A percentile compares a stretch with the other conserved stretches of the same genome.
Evolutionary conservation across 441 rosid genomes (phyloP).

Genomic region (Manihot esculenta): DNA sequence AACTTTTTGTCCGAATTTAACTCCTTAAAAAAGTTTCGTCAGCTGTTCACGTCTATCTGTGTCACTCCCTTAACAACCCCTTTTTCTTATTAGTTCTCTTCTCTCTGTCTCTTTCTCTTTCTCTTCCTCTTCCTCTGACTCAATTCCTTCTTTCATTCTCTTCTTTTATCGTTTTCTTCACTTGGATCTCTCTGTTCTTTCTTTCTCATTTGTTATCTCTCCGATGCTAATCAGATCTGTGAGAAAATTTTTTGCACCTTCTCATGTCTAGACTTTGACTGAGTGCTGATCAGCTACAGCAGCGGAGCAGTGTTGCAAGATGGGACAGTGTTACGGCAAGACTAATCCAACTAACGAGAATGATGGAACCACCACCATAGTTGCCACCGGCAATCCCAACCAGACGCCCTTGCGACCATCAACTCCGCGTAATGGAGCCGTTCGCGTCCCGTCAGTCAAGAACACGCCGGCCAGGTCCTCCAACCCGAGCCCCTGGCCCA

Average conservation of each 20-base stretch:
- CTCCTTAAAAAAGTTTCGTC: not conserved
- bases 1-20: not conserved
- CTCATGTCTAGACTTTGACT: slow-evolving; percentile 44
- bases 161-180: slow-evolving; percentile 62
- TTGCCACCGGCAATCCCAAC: slow-evolving; percentile 49
- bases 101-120: not conserved
- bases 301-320: slow-evolving; percentile 28
- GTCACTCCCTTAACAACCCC: slow-evolving; percentile 1
- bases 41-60: not conserved
- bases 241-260: slow-evolving; percentile 18
- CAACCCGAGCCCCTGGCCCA: slow-evolving; percentile 81
- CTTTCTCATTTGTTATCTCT: slow-evolving; percentile 11
- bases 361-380: slow-evolving; percentile 44
- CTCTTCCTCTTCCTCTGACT: slow-evolving; percentile 23
- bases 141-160: slow-evolving; percentile 41
- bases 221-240: slow-evolving; percentile 44
- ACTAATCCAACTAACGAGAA: slow-evolving; percentile 44
- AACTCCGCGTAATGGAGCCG: slow-evolving; percentile 48
- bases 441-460: slow-evolving; percentile 38
- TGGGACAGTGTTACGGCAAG: slow-evolving; percentile 98
- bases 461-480: slow-evolving; percentile 77
- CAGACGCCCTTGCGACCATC: slow-evolving; percentile 39
- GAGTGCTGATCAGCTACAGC: slow-evolving; percentile 28
- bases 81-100: not conserved
- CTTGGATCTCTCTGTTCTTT: slow-evolving; percentile 25